Evolutionary conservation across 805 yeast genomes (phyloP), one percentile per base, ranked within the genome.

Genomic region (Kregervanrija pseudodelftensis): DNA sequence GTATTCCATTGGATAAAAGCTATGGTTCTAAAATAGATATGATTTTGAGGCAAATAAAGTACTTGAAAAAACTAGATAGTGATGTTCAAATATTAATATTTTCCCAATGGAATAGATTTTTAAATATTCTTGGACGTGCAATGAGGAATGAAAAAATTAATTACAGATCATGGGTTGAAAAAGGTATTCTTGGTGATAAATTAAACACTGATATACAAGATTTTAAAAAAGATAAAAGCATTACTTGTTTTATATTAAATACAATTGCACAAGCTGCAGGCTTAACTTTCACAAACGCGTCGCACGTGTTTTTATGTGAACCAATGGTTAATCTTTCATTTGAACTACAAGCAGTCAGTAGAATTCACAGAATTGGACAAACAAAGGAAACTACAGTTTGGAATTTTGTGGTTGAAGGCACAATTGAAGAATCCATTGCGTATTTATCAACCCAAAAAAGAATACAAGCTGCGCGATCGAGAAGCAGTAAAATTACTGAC

Each of bases 321-420:
- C 98, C 99, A 1, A 70, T 93, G 46, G 82, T 93, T 12, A 89
- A 89, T 56, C 79, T 90, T 1, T 83, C 95, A 2, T 70, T 89
- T 40, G 98, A 93, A 54, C 60, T 87, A 12, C 99, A 91, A 60
- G 97, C 98, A 0, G 84, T 90, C 43, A 86, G 95, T 41, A 74
- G 99, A 50, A 80, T 93, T 37, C 96, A 91, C 59, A 69, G 99
- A 50, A 90, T 91, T 58, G 99, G 99, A 0, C 99, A 93, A 62
- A 74, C 72, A 3, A 68, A 73, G 37, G 79, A 77, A 12, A 93
- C 99, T 0, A 83, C 81, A 1, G 95, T 91, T 1, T 93, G 98
- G 96, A 82, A 85, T 77, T 89, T 91, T 66, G 80, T 85, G 17
- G 83, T 90, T 45, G 77, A 76, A 45, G 80, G 82, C 36, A 80